Evolutionary conservation across 305 asterid genomes (phyloP), one percentile per base, ranked within the genome.

Genomic region (Fraxinus sp.): DNA sequence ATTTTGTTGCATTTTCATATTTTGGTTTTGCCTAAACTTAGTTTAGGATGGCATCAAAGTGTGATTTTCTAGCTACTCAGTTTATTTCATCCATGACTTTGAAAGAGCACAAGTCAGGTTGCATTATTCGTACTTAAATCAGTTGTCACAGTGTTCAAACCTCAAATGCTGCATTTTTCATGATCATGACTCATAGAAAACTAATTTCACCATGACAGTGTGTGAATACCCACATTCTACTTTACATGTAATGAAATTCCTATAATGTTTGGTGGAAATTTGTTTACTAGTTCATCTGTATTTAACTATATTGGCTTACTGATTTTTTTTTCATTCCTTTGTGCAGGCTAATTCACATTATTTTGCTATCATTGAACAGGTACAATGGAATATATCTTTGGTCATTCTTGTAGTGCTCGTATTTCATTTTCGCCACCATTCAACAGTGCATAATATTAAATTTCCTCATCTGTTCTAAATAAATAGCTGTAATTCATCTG

Each of bases 311-410:
- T 71, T 71, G 76, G 76, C 88, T 88, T 72, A 82, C 80, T 82
- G 66, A 18, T 57, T 80, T 2, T 57, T 44, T 44, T 57, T 4
- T 49, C 41, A 68, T 59, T 80, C 78, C 79, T 82, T 85, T 86
- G 73, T 92, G 89, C 99, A 96, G 99, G 99, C 98, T 28, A 96
- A 96, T 93, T 96, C 99, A 70, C 99, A 96, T 88, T 96, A 91
- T 86, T 94, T 88, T 86, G 98, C 99, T 8, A 94, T 96, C 91
- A 91, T 96, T 76, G 98, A 96, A 85, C 98, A 94, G 99, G 99
- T 96, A 90, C 88, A 62, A 18, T 71, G 11, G 84, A 39, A 80
- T 30, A 16, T 77, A 81, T 74, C 57, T 59, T 70, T 71, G 20
- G 77, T 74, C 72, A 36, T 71, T 77, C 70, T 59, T 80, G 71